These are phyloP conservation scores for Pachyrhizus erosus DNA, from an alignment of 306 rosid species.

Conservation along the genomic window DNA sequence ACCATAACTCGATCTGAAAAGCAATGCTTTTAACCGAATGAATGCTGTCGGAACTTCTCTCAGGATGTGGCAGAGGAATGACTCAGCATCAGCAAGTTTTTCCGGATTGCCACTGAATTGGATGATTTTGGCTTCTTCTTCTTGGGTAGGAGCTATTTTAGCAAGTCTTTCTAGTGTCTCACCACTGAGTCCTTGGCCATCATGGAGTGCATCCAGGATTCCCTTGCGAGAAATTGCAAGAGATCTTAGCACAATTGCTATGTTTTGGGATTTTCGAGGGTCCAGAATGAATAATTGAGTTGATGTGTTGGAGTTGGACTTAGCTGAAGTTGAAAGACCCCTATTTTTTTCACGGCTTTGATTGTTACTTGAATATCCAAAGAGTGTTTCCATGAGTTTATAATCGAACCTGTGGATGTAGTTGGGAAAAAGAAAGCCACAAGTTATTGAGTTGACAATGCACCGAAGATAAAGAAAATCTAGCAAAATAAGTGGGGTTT, in stretches of 20 bases:
- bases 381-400: conserved; percentile 75
- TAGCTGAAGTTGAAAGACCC: conserved; percentile 40
- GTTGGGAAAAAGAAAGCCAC: not conserved
- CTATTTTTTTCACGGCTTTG: conserved; percentile 48
- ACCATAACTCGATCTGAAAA: conserved; percentile 63
- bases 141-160: conserved; percentile 68
- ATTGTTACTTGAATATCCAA: conserved; percentile 60
- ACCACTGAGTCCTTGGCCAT: conserved; percentile 64
- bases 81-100: conserved; percentile 77
- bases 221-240: conserved; percentile 59
- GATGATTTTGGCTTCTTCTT: conserved; percentile 67
- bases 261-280: conserved; percentile 78
- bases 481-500: not conserved
- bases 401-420: conserved; percentile 64
- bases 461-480: not conserved
- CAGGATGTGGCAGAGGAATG: conserved; percentile 71
- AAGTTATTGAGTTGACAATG: not conserved
- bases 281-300: conserved; percentile 68
- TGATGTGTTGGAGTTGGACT: conserved; percentile 20
- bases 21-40: conserved; percentile 63
- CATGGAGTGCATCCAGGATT: conserved; percentile 65
- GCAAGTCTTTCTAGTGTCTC: conserved; percentile 80
- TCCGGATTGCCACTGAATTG: conserved; percentile 62
- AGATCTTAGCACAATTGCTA: conserved; percentile 69
- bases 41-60: conserved; percentile 75